Evolutionary conservation across 2,329 filamentous ascomycete species (phyloP).

Genomic region (Ophiognomonia clavigignenti-juglandacearum): DNA sequence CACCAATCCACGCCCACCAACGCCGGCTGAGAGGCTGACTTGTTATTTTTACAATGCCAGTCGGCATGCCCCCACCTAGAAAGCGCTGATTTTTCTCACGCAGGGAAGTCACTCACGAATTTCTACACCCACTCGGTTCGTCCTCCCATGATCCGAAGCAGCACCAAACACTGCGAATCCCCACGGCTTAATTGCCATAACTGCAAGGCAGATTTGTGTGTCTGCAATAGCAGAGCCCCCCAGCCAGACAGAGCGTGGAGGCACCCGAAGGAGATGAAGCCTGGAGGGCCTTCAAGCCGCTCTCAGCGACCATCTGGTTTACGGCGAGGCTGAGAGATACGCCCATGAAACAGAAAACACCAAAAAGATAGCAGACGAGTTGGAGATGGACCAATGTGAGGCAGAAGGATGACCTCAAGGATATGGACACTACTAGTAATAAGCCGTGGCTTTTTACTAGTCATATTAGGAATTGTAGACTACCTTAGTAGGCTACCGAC

Average conservation of each 20-base stretch:
- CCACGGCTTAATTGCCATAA: not conserved
- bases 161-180: not conserved
- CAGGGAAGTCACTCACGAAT: conserved; percentile 11
- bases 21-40: conserved; percentile 23
- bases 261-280: not conserved
- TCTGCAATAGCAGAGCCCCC: not conserved
- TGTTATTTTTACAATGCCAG: not conserved
- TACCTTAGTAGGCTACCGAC: conserved; percentile 12
- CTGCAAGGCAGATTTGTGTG: not conserved
- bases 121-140: conserved; percentile 1
- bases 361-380: not conserved
- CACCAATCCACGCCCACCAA: conserved; percentile 22
- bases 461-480: conserved; percentile 8
- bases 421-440: too few relatives aligned
- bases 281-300: not conserved
- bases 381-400: too few relatives aligned
- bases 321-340: conserved; percentile 2
- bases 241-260: not conserved
- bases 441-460: too few relatives aligned
- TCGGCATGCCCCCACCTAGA: conserved; percentile 1
- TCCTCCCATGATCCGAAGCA: not conserved
- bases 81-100: conserved; percentile 14
- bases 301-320: not conserved
- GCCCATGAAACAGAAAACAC: not conserved
- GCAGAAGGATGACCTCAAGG: too few relatives aligned